Conservation (phyloP, 768 basidiomycete species). For the Trametopsis cervina region DNA sequence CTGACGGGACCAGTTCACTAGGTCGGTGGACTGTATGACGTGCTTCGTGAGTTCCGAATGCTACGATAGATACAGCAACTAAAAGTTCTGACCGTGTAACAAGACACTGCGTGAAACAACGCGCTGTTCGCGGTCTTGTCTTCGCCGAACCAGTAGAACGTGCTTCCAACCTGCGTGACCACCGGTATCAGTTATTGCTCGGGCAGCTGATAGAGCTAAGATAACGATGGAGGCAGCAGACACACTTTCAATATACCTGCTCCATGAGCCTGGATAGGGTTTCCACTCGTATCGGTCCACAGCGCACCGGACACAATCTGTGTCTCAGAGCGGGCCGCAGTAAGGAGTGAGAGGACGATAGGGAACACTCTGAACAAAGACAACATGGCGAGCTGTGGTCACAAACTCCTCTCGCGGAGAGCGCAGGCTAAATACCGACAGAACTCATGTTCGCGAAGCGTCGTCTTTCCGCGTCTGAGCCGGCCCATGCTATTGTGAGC, state of each 20-base stretch:
- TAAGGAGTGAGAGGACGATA: conserved; percentile 6
- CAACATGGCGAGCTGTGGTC: neutral
- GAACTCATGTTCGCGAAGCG: neutral
- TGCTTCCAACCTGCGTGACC: conserved; percentile 38
- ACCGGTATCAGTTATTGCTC: neutral
- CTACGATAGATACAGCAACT: neutral
- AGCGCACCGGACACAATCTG: conserved; percentile 56
- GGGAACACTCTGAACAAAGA: neutral
- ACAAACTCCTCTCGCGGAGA: too few relatives aligned
- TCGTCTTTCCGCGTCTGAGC: neutral
- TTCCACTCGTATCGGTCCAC: conserved; percentile 57
- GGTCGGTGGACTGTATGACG: conserved; percentile 36
- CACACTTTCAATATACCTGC: conserved; percentile 49
- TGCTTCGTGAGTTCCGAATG: conserved; percentile 3
- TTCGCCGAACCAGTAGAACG: conserved; percentile 58
- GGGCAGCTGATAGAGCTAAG: neutral
- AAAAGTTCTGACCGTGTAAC: conserved; percentile 37
- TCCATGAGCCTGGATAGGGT: conserved; percentile 57
- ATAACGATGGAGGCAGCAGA: neutral
- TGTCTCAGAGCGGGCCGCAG: conserved; percentile 13
- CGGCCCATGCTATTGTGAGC: neutral
- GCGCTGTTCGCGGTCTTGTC: conserved; percentile 53
- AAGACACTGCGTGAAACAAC: conserved; percentile 51
- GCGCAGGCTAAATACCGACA: conserved; percentile 5
- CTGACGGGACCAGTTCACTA: conserved; percentile 49